phyloP scores from a whole-genome alignment of 768 basidiomycete genomes.

The Hypholoma fasciculare region DNA sequence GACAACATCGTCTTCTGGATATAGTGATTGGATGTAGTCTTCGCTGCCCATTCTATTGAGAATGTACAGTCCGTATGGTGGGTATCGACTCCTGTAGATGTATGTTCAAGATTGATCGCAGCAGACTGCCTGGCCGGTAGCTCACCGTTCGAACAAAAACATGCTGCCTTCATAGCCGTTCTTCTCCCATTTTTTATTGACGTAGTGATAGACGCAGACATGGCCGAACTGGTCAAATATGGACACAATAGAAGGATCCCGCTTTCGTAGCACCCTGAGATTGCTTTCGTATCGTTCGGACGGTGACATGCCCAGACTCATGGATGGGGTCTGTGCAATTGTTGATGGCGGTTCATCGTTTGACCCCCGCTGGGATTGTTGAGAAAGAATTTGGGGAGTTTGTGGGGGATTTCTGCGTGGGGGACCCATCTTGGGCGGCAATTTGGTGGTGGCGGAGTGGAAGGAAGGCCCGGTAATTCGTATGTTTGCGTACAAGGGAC shows the following conservation, averaged over 20 bases:
- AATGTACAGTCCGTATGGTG: conserved; percentile 83
- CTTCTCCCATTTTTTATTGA: conserved; percentile 78
- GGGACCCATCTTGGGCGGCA: conserved; percentile 25
- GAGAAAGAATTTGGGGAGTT: conserved; percentile 10
- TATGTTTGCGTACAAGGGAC: conserved; percentile 7
- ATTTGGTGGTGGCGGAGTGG: conserved; percentile 15
- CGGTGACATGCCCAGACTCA: conserved; percentile 57
- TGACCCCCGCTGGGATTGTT: conserved; percentile 5
- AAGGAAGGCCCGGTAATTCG: conserved; percentile 21
- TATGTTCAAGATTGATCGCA: conserved; percentile 13
- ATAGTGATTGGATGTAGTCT: conserved; percentile 73
- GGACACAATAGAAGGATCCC: conserved; percentile 76
- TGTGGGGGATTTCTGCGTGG: conserved; percentile 25
- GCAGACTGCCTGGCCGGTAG: conserved; percentile 14
- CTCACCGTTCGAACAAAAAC: conserved; percentile 85
- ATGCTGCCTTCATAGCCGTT: conserved; percentile 86
- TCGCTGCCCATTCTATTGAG: conserved; percentile 80
- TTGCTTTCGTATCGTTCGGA: conserved; percentile 72
- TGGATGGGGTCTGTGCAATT: conserved; percentile 20
- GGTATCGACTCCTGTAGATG: conserved; percentile 62
- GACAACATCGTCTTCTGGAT: conserved; percentile 77
- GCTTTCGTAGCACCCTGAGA: conserved; percentile 75
- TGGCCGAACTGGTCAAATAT: conserved; percentile 90
- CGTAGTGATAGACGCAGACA: conserved; percentile 79
- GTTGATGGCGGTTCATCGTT: conserved; percentile 19